Percentiles rank a stretch among this genome's conserved stretches.
Evolutionary conservation across 768 basidiomycete species (phyloP).

Genomic region (Mycena chlorophos): DNA sequence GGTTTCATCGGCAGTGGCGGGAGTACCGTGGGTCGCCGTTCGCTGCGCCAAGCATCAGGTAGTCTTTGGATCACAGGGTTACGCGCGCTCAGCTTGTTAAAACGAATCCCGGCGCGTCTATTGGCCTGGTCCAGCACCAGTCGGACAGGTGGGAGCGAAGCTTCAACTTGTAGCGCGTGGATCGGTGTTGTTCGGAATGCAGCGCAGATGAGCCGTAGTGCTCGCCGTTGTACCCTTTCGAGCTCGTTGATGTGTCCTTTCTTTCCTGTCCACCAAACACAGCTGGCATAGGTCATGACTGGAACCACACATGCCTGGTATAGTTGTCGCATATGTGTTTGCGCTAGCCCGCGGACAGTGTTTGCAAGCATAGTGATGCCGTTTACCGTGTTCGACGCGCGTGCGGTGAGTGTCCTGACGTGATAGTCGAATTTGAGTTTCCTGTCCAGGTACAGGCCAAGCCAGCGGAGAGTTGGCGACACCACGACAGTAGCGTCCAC

Average conservation of each 20-base stretch:
- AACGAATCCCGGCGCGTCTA: conserved; percentile 20
- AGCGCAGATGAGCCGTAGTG: conserved; percentile 32
- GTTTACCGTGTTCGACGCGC: conserved; percentile 27
- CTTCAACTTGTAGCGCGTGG: conserved; percentile 33
- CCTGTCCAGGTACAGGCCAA: conserved; percentile 35
- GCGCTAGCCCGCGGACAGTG: conserved; percentile 35
- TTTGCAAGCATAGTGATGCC: conserved; percentile 34
- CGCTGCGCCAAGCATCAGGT: conserved; percentile 16
- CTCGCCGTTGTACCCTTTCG: conserved; percentile 30
- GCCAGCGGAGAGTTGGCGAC: conserved; percentile 28
- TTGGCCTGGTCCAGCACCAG: conserved; percentile 13
- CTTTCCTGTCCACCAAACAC: conserved; percentile 34
- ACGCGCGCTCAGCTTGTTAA: conserved; percentile 25
- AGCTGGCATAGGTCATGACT: conserved; percentile 34
- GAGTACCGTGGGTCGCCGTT: conserved; percentile 6
- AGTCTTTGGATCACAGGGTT: conserved; percentile 26
- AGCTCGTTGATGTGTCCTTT: conserved; percentile 25
- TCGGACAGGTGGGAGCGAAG: conserved; percentile 32
- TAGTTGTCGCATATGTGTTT: conserved; percentile 27
- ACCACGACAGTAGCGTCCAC: conserved; percentile 1
- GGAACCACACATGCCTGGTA: conserved; percentile 34
- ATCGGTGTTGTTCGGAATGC: conserved; percentile 35
- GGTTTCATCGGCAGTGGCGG: conserved; percentile 22
- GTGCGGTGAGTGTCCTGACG: conserved; percentile 23
- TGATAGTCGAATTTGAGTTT: conserved; percentile 36